These are phyloP conservation scores for Suillus decipiens DNA, from an alignment of 768 basidiomycete species.

Conservation along the genomic window DNA sequence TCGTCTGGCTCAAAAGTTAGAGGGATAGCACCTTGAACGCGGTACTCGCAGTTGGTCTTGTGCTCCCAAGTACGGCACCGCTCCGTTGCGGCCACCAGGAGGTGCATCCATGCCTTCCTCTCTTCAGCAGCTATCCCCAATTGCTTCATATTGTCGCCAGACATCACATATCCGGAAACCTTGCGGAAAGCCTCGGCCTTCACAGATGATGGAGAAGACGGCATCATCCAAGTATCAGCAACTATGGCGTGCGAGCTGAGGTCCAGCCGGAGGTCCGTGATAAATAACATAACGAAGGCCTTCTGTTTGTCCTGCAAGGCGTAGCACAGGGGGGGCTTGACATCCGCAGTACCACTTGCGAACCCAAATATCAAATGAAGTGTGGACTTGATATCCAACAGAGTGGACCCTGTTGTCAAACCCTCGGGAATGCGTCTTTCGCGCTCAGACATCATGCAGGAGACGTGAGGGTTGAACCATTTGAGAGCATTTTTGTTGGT, in stretches of 20 bases:
- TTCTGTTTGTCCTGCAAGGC: not conserved
- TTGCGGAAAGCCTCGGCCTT: not conserved
- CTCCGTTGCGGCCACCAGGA: slow-evolving; percentile 52
- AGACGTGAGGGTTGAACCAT: slow-evolving; percentile 38
- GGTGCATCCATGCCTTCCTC: slow-evolving; percentile 44
- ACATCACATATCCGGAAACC: not conserved
- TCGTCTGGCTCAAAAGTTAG: slow-evolving; percentile 37
- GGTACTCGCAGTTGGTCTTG: slow-evolving; percentile 49
- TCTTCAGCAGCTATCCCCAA: not conserved
- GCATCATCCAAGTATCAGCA: not conserved
- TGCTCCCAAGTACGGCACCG: slow-evolving; percentile 58
- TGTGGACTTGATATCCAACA: slow-evolving; percentile 35
- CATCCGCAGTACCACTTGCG: slow-evolving; percentile 25
- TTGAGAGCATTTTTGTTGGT: slow-evolving; percentile 12
- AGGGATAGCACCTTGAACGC: slow-evolving; percentile 36
- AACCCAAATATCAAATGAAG: slow-evolving; percentile 30
- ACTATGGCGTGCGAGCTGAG: not conserved
- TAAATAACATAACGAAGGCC: not conserved
- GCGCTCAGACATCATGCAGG: slow-evolving; percentile 33
- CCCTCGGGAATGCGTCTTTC: slow-evolving; percentile 28
- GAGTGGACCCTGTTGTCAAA: slow-evolving; percentile 10
- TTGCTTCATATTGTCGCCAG: slow-evolving; percentile 21
- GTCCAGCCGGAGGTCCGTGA: not conserved
- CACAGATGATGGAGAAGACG: not conserved
- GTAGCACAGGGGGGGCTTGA: slow-evolving; percentile 17